Percentiles rank a stretch among this genome's conserved stretches.
These are phyloP conservation scores for Pseudogymnoascus sp. DNA, from an alignment of 2,329 filamentous ascomycete genomes.

Conservation along the genomic window DNA sequence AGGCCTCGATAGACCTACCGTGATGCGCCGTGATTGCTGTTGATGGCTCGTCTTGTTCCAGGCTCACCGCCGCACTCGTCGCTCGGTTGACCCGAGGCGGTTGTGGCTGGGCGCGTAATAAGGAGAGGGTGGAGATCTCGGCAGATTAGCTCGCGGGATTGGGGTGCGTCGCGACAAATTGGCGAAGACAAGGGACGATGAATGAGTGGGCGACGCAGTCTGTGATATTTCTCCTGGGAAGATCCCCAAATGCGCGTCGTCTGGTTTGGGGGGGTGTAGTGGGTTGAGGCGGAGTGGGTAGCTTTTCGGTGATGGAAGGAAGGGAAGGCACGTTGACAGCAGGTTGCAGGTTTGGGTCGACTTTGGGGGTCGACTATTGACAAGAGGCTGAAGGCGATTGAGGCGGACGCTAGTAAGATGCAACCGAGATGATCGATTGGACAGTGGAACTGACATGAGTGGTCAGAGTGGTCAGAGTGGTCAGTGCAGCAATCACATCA, in stretches of 20 bases:
- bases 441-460: slow-evolving; percentile 4
- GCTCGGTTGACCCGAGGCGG: slow-evolving; percentile 4
- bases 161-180: slow-evolving; percentile 4
- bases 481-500: slow-evolving; percentile 11
- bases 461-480: slow-evolving; percentile 9
- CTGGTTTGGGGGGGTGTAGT: not conserved
- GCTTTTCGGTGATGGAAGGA: not conserved
- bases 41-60: slow-evolving; percentile 7
- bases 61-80: slow-evolving; percentile 6
- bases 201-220: not conserved
- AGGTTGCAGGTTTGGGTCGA: not conserved
- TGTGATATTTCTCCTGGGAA: not conserved
- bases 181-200: not conserved
- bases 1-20: slow-evolving; percentile 11
- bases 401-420: slow-evolving; percentile 9
- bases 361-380: not conserved
- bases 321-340: not conserved
- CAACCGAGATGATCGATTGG: slow-evolving; percentile 12
- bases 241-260: not conserved
- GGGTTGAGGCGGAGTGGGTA: not conserved
- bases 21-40: slow-evolving; percentile 12
- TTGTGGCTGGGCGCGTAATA: slow-evolving; percentile 11
- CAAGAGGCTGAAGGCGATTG: slow-evolving; percentile 11
- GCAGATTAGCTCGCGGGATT: slow-evolving; percentile 4
- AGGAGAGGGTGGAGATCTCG: slow-evolving; percentile 7